A percentile compares a stretch with the other conserved stretches of the same genome.
Conservation (phyloP, 1,284 basidiomycete genomes). For the Uromyces viciae-fabae region DNA sequence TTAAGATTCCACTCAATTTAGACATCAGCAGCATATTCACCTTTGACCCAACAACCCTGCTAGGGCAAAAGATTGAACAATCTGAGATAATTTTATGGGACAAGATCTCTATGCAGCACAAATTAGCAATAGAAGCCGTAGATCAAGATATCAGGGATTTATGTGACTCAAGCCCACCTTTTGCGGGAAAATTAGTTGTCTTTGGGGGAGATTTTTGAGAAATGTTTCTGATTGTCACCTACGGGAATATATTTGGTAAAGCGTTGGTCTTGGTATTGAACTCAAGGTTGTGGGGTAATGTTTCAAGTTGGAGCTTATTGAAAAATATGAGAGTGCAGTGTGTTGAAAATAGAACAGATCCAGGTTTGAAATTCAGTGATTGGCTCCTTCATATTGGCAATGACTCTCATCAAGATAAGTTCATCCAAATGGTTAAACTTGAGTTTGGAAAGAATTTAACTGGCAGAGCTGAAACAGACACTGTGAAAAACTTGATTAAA, state of each 20-base stretch:
- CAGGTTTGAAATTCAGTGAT: no score
- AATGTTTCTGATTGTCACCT: background rate
- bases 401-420: no score
- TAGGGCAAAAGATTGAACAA: background rate
- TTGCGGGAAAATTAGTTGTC: conserved; percentile 2
- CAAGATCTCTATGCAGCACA: conserved; percentile 14
- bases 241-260: background rate
- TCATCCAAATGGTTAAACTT: no score
- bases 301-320: background rate
- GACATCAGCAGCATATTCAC: background rate
- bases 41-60: background rate
- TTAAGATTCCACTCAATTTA: conserved; percentile 56
- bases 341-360: no score
- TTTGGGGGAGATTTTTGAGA: conserved; percentile 5
- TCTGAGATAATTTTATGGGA: background rate
- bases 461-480: no score
- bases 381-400: no score
- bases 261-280: background rate
- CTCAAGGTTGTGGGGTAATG: background rate
- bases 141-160: background rate
- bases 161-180: background rate
- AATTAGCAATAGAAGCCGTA: background rate
- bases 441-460: no score
- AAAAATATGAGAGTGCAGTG: no score
- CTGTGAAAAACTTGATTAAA: no score